phyloP scores from a whole-genome alignment of 495 filamentous ascomycete genomes.

The Mytilinidion resinicola region DNA sequence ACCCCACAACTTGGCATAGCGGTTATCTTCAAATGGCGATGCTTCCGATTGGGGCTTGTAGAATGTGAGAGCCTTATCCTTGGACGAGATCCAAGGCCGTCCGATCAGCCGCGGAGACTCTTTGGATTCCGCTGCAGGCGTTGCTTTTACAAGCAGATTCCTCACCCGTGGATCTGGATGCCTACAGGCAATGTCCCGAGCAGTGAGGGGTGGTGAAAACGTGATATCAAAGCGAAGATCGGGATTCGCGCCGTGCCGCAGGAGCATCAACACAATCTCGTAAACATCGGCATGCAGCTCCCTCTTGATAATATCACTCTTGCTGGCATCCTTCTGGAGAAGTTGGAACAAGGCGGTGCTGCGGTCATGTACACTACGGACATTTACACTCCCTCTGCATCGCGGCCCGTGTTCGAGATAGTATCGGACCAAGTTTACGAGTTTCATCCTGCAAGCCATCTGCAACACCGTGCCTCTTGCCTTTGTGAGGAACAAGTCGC shows the following conservation, averaged over 20 bases:
- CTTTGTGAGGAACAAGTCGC: background rate
- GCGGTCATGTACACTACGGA: background rate
- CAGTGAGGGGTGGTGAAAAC: background rate
- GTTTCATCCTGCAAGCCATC: slow-evolving; percentile 4
- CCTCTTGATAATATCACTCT: slow-evolving; percentile 1
- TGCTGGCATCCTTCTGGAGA: slow-evolving; percentile 3
- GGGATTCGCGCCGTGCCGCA: slow-evolving; percentile 4
- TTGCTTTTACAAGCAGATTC: slow-evolving; percentile 1
- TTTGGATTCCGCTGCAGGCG: background rate
- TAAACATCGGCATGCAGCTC: slow-evolving; percentile 9
- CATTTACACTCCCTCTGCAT: background rate
- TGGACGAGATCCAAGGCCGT: background rate
- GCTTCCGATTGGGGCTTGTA: background rate
- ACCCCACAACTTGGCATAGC: slow-evolving; percentile 5
- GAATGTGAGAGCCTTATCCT: background rate
- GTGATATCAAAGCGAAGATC: background rate
- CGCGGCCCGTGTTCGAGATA: slow-evolving; percentile 1
- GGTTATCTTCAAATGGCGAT: background rate
- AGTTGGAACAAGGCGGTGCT: slow-evolving; percentile 2
- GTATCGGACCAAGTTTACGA: slow-evolving; percentile 8
- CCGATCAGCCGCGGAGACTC: background rate
- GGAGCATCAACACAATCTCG: slow-evolving; percentile 10
- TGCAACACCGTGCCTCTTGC: background rate
- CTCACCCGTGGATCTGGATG: slow-evolving; percentile 12
- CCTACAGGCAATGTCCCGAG: background rate